phyloP scores from a whole-genome alignment of 495 filamentous ascomycete genomes.

The Penicillium lagena region DNA sequence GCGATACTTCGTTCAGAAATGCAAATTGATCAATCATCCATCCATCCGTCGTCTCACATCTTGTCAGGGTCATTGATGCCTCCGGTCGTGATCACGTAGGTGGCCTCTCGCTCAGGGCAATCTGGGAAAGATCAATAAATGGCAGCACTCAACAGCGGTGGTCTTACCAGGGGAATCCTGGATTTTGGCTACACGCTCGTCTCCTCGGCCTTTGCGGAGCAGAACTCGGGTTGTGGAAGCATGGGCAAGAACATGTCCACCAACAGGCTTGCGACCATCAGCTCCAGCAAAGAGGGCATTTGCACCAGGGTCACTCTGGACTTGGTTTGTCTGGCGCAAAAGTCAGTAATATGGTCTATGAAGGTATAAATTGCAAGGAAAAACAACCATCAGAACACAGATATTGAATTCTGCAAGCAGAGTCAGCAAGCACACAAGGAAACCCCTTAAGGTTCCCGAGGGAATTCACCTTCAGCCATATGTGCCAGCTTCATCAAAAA shows the following conservation, averaged over 20 bases:
- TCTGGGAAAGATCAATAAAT: background rate
- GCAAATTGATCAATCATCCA: no score
- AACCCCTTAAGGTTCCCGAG: background rate
- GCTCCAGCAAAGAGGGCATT: constrained; percentile 73
- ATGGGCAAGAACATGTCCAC: constrained; percentile 75
- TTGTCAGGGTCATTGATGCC: constrained; percentile 71
- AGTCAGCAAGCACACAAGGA: background rate
- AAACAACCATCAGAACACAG: constrained; percentile 61
- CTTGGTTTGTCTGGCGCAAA: constrained; percentile 62
- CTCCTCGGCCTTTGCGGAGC: constrained; percentile 69
- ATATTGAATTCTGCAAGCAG: constrained; percentile 62
- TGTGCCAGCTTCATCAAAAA: constrained; percentile 65
- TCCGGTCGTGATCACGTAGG: constrained; percentile 74
- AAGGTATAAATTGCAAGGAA: background rate
- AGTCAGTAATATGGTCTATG: background rate
- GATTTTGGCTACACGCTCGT: constrained; percentile 75
- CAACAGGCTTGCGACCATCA: constrained; percentile 69
- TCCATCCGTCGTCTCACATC: constrained; percentile 12
- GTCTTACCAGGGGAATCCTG: constrained; percentile 64
- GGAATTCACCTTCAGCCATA: constrained; percentile 59
- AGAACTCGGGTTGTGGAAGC: constrained; percentile 70
- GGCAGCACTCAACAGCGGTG: background rate
- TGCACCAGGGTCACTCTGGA: constrained; percentile 75
- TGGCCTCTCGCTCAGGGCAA: constrained; percentile 70
- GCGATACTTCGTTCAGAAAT: no score